Conservation (phyloP, 1,284 basidiomycete genomes). For the Neolentinus lepideus region DNA sequence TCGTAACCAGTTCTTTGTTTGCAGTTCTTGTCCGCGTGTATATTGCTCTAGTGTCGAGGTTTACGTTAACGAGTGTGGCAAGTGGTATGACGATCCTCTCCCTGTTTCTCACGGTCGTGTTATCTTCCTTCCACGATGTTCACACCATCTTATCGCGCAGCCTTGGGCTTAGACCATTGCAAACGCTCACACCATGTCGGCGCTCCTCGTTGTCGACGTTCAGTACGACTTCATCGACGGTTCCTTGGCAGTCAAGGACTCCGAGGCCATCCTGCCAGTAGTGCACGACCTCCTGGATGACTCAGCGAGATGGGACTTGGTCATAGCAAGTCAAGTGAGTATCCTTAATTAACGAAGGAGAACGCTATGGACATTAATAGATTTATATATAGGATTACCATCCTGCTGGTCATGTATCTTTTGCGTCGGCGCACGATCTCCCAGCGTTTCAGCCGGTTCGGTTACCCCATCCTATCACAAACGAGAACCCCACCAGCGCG, state of each 20-base stretch:
- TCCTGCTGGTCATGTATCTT: constrained; percentile 11
- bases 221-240: constrained; percentile 13
- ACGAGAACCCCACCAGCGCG: background rate
- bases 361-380: background rate
- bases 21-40: too few species aligned
- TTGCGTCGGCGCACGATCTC: constrained; percentile 7
- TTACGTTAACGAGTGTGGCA: too few species aligned
- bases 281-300: constrained; percentile 7
- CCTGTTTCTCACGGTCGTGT: background rate
- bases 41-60: too few species aligned
- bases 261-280: constrained; percentile 9
- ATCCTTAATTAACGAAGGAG: background rate
- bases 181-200: constrained; percentile 3
- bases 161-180: background rate
- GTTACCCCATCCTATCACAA: constrained; percentile 6
- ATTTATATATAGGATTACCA: constrained; percentile 10
- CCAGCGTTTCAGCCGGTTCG: constrained; percentile 8
- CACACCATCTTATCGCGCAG: background rate
- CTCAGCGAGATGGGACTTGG: constrained; percentile 7
- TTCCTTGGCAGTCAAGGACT: constrained; percentile 8
- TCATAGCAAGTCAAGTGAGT: constrained; percentile 11
- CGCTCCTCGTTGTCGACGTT: constrained; percentile 9
- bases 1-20: too few species aligned
- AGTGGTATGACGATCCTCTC: too few species aligned
- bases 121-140: background rate